Evolutionary conservation across 2,329 filamentous ascomycete genomes (phyloP).

Genomic region (Fusarium pseudoanthophilum): DNA sequence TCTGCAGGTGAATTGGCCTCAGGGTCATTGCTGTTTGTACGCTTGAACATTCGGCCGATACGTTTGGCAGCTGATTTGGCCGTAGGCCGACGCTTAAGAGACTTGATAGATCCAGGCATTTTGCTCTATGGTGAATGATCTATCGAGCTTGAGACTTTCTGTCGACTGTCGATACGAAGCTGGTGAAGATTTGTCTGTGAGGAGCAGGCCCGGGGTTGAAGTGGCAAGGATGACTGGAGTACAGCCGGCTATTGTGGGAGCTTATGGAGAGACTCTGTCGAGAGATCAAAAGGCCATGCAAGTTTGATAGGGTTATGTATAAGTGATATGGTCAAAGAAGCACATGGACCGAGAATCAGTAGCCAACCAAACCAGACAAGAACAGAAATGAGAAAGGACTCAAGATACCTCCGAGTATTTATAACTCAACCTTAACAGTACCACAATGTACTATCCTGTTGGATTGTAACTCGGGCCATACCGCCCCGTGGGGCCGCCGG

Average conservation of each 20-base stretch:
- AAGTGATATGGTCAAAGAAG: neutral
- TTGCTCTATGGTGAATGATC: neutral
- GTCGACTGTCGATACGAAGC: neutral
- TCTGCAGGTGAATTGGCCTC: constrained; percentile 5
- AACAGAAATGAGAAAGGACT: neutral
- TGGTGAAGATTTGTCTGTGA: neutral
- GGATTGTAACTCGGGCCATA: constrained; percentile 2
- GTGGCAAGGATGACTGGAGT: neutral
- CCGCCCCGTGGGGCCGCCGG: constrained; percentile 15
- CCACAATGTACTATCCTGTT: neutral
- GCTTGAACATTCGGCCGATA: constrained; percentile 35
- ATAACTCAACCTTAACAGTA: constrained; percentile 10
- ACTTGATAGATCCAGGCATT: constrained; percentile 34
- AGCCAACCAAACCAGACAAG: neutral
- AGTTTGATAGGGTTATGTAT: neutral
- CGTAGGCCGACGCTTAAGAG: constrained; percentile 25
- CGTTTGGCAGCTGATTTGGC: constrained; percentile 36
- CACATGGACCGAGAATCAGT: neutral
- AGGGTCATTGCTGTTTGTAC: constrained; percentile 21
- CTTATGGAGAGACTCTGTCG: neutral
- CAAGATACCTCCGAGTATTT: constrained; percentile 19
- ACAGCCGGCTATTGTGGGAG: neutral
- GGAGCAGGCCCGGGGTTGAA: neutral
- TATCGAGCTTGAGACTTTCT: neutral
- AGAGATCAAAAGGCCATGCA: neutral